These are phyloP conservation scores for Imleria badia DNA, from an alignment of 768 basidiomycete species.

Conservation along the genomic window DNA sequence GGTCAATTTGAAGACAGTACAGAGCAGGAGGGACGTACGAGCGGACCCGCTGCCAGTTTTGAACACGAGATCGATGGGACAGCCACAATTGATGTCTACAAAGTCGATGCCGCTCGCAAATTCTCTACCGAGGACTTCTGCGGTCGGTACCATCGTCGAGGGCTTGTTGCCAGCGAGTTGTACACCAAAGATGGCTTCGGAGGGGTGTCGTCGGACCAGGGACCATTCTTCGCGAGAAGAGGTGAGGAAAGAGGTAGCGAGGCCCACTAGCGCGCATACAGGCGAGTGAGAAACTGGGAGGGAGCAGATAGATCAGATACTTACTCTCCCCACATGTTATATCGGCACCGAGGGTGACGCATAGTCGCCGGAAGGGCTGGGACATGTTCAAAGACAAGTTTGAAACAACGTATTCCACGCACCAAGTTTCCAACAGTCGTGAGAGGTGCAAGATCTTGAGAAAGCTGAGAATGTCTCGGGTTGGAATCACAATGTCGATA, in stretches of 20 bases:
- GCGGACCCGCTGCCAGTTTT: conserved; percentile 89
- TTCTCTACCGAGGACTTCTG: conserved; percentile 77
- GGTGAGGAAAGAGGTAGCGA: conserved; percentile 84
- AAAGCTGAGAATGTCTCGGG: conserved; percentile 29
- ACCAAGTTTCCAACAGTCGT: conserved; percentile 97
- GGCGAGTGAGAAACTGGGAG: neutral
- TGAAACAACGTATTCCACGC: neutral
- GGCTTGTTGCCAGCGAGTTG: conserved; percentile 93
- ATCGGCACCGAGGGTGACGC: conserved; percentile 83
- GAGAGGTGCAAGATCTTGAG: conserved; percentile 67
- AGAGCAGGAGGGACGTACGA: conserved; percentile 47
- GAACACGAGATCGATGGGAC: conserved; percentile 96
- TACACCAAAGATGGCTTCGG: conserved; percentile 84
- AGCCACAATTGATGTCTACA: conserved; percentile 94
- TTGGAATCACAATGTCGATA: neutral
- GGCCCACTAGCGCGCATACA: conserved; percentile 64
- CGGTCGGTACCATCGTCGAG: conserved; percentile 69
- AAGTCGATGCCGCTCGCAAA: conserved; percentile 74
- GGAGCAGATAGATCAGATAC: conserved; percentile 14
- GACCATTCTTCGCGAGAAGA: conserved; percentile 97
- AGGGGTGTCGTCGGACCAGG: conserved; percentile 83
- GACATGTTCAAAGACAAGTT: neutral
- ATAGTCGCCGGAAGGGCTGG: conserved; percentile 91
- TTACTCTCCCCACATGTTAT: conserved; percentile 94
- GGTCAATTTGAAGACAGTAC: neutral